phyloP scores from a whole-genome alignment of 225 moss, liverwort and hornwort species.

The Polytrichum formosum region DNA sequence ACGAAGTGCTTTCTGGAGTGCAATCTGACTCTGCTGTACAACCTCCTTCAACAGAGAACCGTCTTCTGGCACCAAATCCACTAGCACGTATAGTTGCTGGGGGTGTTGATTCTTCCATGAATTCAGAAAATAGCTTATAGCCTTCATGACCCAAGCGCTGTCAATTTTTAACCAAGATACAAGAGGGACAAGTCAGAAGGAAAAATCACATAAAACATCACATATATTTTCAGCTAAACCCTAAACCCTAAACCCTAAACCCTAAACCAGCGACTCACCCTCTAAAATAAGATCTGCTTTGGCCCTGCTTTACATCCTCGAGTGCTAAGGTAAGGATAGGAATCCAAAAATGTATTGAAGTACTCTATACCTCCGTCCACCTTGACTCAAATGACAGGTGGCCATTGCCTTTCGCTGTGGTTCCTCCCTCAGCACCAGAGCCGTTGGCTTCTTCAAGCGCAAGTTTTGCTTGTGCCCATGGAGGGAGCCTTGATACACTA shows the following conservation, averaged over 20 bases:
- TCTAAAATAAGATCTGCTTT: too few species aligned
- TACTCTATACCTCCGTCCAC: slow-evolving; percentile 62
- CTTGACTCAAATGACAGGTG: slow-evolving; percentile 61
- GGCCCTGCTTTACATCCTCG: too few species aligned
- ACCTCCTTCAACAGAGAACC: slow-evolving; percentile 64
- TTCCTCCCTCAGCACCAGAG: slow-evolving; percentile 35
- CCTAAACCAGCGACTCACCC: too few species aligned
- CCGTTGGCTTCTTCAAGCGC: slow-evolving; percentile 31
- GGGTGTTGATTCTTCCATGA: slow-evolving; percentile 70
- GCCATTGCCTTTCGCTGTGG: slow-evolving; percentile 22
- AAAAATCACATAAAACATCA: background rate
- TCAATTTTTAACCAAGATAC: too few species aligned
- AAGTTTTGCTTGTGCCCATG: slow-evolving; percentile 77
- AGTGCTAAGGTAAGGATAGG: too few species aligned
- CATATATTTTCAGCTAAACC: background rate
- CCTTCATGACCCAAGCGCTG: slow-evolving; percentile 71
- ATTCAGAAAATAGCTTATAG: slow-evolving; percentile 73
- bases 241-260: too few species aligned
- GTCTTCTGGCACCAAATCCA: slow-evolving; percentile 65
- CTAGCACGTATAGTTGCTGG: slow-evolving; percentile 69
- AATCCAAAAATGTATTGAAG: too few species aligned
- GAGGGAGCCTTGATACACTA: slow-evolving; percentile 67
- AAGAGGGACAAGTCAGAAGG: background rate
- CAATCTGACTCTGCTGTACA: slow-evolving; percentile 28
- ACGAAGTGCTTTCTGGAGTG: slow-evolving; percentile 52